Base-by-base conservation (phyloP, 805 yeast genomes). In the Teunomyces atbi region DNA sequence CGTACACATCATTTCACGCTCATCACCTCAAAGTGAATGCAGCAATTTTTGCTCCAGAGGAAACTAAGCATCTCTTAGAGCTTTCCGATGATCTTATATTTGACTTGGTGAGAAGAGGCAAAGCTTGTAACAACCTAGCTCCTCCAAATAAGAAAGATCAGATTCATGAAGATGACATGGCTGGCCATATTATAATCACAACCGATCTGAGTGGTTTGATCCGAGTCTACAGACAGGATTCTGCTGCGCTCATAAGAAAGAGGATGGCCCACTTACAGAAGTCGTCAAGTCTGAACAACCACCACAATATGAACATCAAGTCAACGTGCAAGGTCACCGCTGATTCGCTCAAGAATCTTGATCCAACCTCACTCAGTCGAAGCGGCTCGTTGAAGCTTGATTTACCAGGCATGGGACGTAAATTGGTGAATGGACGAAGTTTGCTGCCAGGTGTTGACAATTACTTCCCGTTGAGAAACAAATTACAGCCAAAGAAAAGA, bases 81-180 rank as follows among this genome's bases (percentile, higher is more conserved):
- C 68, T 83, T 34, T 84, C 96, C 1, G 86, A 86, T 58, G 97
- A 90, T 63, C 80, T 86, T 7, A 80, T 91, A 4, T 89, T 78
- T 63, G 96, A 88, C 49, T 60, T 87, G 44, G 55, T 58, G 13
- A 64, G 57, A 42, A 51, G 71, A 28, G 65, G 60, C 2, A 49
- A 51, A 44, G 41, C 45, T 8, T 36, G 39, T 4, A 21, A 36
- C 12, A 7, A n/a, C 28, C 33, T 46, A 45, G 46, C 44, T 44
- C 19, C 42, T 15, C 28, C 15, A 2, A 42, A 38, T 11, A 27
- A 36, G n/a, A 45, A 35, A 49, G 53, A 39, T 7, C 42, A 36
- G 21, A 58, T 30, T 53, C 57, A 27, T 8, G 39, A 21, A 12
- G 15, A 36, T 7, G 39, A 21, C 15, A 19, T 36, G 28, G 27